These are phyloP conservation scores for Toxoplasma gondii DNA, from an alignment of 169 alveolate species.

Conservation along the genomic window DNA sequence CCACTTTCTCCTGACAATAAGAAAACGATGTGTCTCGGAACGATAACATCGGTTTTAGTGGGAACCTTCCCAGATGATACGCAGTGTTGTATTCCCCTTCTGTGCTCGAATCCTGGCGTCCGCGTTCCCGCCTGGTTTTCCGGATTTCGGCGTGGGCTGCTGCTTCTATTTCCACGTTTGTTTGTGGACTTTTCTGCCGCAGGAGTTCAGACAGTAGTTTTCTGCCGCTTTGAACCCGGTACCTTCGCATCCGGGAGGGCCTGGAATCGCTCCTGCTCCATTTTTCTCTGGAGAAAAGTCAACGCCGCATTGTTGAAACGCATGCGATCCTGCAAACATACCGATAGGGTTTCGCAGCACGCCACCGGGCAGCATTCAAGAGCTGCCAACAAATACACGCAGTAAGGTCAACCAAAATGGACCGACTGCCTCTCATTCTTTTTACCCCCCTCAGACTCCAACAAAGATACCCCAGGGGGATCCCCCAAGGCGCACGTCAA, in stretches of 20 bases:
- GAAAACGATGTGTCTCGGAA: too few species aligned
- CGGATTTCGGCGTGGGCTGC: too few species aligned
- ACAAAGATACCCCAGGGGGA: background rate
- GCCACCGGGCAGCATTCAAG: background rate
- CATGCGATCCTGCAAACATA: constrained; percentile 18
- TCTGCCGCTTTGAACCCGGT: background rate
- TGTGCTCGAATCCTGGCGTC: too few species aligned
- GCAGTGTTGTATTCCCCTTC: too few species aligned
- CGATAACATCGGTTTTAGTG: too few species aligned
- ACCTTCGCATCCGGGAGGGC: background rate
- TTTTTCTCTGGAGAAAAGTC: background rate
- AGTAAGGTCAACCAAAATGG: background rate
- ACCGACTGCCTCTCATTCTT: background rate
- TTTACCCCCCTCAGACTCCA: background rate
- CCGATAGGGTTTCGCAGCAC: background rate
- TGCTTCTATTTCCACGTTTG: too few species aligned
- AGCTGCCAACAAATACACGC: background rate
- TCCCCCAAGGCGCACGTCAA: background rate
- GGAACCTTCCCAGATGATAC: too few species aligned
- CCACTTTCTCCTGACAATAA: too few species aligned
- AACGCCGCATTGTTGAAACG: constrained; percentile 34
- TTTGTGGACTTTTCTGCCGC: too few species aligned
- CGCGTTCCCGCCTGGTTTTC: too few species aligned
- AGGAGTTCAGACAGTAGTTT: too few species aligned
- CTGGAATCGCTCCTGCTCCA: constrained; percentile 16